A percentile compares a stretch with the other conserved stretches of the same genome.
Conservation (phyloP, 371 early-diverging fungal genomes). For the Encephalitozoon romaleae region DNA sequence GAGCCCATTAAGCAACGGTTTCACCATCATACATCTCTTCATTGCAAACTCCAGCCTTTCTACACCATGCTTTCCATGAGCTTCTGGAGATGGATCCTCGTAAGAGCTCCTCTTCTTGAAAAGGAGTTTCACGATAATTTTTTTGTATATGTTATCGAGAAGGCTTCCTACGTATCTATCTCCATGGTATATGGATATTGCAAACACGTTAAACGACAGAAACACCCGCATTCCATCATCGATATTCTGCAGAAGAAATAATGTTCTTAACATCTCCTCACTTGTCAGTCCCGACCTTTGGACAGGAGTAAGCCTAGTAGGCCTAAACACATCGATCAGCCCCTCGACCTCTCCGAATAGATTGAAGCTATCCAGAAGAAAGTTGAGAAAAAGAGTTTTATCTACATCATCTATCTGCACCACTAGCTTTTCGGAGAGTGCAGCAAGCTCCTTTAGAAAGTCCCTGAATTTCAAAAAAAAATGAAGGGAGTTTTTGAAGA, state of each 20-base stretch:
- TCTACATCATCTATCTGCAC: neutral
- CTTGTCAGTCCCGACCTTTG: neutral
- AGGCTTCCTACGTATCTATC: neutral
- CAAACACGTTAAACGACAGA: conserved; percentile 3
- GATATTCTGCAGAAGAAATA: neutral
- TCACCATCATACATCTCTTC: neutral
- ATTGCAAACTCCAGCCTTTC: neutral
- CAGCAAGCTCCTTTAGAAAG: neutral
- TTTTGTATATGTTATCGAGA: neutral
- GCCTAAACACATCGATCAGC: neutral
- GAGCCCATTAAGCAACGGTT: neutral
- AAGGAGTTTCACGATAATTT: neutral
- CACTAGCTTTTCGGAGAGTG: neutral
- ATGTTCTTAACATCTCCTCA: neutral
- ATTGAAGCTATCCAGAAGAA: neutral
- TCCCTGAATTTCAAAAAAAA: neutral
- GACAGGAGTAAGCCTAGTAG: neutral
- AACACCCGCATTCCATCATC: neutral
- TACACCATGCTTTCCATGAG: neutral
- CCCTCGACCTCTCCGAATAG: neutral
- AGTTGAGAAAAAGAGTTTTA: neutral
- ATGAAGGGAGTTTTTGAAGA: neutral
- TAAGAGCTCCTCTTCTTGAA: neutral
- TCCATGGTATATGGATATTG: conserved; percentile 6
- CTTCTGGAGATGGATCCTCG: neutral